phyloP scores from a whole-genome alignment of 75 land plant species.

The Cunninghamia lanceolata region DNA sequence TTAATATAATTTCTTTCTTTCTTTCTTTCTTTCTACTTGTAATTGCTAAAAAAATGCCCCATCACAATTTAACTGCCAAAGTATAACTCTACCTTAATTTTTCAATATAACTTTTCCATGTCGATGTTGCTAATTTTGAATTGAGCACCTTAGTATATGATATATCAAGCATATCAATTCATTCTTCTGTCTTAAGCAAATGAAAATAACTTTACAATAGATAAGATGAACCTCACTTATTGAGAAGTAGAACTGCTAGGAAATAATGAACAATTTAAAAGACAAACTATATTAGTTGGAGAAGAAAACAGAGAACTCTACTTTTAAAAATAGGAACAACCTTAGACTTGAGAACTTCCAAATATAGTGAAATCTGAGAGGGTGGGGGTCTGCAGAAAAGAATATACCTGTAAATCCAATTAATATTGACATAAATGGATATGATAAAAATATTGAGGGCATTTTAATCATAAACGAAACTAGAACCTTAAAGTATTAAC shows the following conservation, averaged over 20 bases:
- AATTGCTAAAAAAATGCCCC: not conserved
- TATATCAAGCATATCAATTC: not conserved
- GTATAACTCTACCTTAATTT: not conserved
- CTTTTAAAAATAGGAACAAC: conserved; percentile 9
- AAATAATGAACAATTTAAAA: not conserved
- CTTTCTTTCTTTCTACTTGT: no score
- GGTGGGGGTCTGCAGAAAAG: conserved; percentile 42
- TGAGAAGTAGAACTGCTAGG: not conserved
- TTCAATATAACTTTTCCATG: not conserved
- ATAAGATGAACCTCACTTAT: not conserved
- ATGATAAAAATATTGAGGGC: not conserved
- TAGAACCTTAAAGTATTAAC: not conserved
- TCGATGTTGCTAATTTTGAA: not conserved
- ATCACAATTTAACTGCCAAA: not conserved
- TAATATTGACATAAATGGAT: not conserved
- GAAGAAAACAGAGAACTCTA: not conserved
- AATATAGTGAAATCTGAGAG: conserved; percentile 28
- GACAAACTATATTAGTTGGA: not conserved
- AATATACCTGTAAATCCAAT: conserved; percentile 27
- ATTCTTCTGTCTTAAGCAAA: not conserved
- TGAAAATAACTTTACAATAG: not conserved
- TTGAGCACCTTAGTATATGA: not conserved
- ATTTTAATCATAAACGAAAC: not conserved
- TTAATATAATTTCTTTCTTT: no score
- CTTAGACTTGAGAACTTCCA: conserved; percentile 24